These are phyloP conservation scores for Juglanconis oblonga DNA, from an alignment of 2,329 filamentous ascomycete species.

Conservation along the genomic window DNA sequence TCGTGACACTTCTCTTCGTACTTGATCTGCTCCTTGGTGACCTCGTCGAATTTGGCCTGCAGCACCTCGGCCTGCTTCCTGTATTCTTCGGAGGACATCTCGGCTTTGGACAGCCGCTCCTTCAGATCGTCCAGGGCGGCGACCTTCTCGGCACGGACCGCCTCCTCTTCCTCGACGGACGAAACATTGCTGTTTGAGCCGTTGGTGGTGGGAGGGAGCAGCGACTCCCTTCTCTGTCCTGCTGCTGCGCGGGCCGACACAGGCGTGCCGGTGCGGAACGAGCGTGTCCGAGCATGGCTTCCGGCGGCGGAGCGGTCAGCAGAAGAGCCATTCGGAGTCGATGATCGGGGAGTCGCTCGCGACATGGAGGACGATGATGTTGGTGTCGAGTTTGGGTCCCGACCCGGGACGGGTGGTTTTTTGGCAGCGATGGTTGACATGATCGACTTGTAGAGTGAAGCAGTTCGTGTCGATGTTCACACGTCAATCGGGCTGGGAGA, in stretches of 20 bases:
- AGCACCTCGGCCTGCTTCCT: conserved; percentile 83
- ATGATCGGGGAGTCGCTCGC: conserved; percentile 39
- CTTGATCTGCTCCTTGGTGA: conserved; percentile 76
- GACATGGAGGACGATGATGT: conserved; percentile 34
- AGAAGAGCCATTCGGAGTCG: conserved; percentile 46
- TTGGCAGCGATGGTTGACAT: conserved; percentile 53
- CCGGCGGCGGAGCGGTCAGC: conserved; percentile 44
- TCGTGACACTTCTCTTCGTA: conserved; percentile 88
- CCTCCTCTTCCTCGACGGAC: conserved; percentile 58
- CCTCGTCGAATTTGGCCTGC: conserved; percentile 82
- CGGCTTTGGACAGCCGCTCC: conserved; percentile 76
- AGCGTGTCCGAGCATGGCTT: conserved; percentile 45
- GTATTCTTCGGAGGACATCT: conserved; percentile 72
- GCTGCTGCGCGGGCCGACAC: conserved; percentile 72
- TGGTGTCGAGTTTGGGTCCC: conserved; percentile 37
- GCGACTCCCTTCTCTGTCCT: conserved; percentile 55
- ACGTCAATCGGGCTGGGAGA: not conserved
- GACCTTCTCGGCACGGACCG: conserved; percentile 75
- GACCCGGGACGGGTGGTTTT: conserved; percentile 48
- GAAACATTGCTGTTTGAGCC: conserved; percentile 36
- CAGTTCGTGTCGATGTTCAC: conserved; percentile 3
- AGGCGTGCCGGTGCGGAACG: conserved; percentile 61
- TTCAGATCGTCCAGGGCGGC: conserved; percentile 81
- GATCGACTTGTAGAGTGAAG: conserved; percentile 11
- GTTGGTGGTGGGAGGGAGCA: conserved; percentile 34